These are phyloP conservation scores for Lachnellula subtilissima DNA, from an alignment of 2,329 filamentous ascomycete species.

Conservation along the genomic window DNA sequence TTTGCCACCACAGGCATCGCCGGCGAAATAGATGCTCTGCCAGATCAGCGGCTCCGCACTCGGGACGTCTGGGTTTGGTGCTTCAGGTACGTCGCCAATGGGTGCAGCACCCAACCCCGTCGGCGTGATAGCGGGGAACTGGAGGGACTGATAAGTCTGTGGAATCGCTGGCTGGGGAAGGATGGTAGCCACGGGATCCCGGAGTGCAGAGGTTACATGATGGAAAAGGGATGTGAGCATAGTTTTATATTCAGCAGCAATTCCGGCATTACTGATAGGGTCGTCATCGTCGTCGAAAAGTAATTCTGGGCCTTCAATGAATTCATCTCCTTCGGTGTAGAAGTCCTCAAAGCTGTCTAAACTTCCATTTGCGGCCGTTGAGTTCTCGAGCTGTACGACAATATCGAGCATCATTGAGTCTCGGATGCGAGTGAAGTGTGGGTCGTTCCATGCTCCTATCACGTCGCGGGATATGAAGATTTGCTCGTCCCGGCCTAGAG, in stretches of 20 bases:
- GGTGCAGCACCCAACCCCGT: slow-evolving; percentile 60
- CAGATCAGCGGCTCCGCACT: slow-evolving; percentile 52
- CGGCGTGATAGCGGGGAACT: slow-evolving; percentile 44
- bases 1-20: slow-evolving; percentile 54
- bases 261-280: slow-evolving; percentile 13
- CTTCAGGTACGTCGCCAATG: slow-evolving; percentile 53
- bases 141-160: slow-evolving; percentile 27
- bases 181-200: slow-evolving; percentile 38
- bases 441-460: slow-evolving; percentile 71
- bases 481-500: slow-evolving; percentile 81
- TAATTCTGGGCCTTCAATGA: slow-evolving; percentile 10
- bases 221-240: slow-evolving; percentile 43
- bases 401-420: slow-evolving; percentile 71
- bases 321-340: slow-evolving; percentile 15
- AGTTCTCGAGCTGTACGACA: slow-evolving; percentile 47
- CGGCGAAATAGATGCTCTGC: slow-evolving; percentile 67
- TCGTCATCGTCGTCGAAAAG: slow-evolving; percentile 12
- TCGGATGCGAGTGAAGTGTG: slow-evolving; percentile 74
- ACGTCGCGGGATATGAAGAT: slow-evolving; percentile 75
- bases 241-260: slow-evolving; percentile 31
- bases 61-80: slow-evolving; percentile 32
- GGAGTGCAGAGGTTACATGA: slow-evolving; percentile 47
- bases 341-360: slow-evolving; percentile 17
- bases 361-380: slow-evolving; percentile 16
- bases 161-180: slow-evolving; percentile 32